Evolutionary conservation across 129 eudicot genomes (phyloP).

Genomic region (Centrapalus pauciflorus): DNA sequence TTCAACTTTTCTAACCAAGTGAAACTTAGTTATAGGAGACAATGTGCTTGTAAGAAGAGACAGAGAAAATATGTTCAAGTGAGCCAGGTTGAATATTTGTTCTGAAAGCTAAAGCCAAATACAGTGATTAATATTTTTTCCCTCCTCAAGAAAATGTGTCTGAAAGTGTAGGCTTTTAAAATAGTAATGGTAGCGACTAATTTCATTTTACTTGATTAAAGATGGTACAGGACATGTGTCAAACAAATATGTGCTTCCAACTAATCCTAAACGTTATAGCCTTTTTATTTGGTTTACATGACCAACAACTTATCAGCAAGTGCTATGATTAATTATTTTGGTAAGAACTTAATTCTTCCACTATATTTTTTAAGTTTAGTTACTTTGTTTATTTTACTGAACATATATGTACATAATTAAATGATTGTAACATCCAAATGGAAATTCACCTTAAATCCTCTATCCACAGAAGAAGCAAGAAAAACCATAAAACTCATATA

Average conservation of each 20-base stretch:
- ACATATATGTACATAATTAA: too few relatives aligned
- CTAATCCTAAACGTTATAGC: too few relatives aligned
- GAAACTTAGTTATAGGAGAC: too few relatives aligned
- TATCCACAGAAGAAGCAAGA: not conserved
- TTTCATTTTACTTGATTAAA: not conserved
- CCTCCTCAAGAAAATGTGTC: not conserved
- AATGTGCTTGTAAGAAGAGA: too few relatives aligned
- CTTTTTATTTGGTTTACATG: too few relatives aligned
- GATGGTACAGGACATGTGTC: not conserved
- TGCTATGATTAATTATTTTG: not conserved
- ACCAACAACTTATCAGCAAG: not conserved
- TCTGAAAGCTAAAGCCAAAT: not conserved
- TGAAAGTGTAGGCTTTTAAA: not conserved
- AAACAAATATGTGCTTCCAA: not conserved
- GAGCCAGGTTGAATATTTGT: too few relatives aligned
- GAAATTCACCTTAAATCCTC: not conserved
- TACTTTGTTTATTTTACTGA: not conserved
- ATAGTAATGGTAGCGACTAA: not conserved
- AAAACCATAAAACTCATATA: not conserved
- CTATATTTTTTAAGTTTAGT: not conserved
- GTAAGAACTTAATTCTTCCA: not conserved
- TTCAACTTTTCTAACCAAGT: too few relatives aligned
- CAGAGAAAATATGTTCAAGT: too few relatives aligned
- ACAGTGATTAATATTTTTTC: not conserved
- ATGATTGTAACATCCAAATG: too few relatives aligned